These are phyloP conservation scores for Solanum hybrid DNA, from an alignment of 305 asterid genomes.

Conservation along the genomic window DNA sequence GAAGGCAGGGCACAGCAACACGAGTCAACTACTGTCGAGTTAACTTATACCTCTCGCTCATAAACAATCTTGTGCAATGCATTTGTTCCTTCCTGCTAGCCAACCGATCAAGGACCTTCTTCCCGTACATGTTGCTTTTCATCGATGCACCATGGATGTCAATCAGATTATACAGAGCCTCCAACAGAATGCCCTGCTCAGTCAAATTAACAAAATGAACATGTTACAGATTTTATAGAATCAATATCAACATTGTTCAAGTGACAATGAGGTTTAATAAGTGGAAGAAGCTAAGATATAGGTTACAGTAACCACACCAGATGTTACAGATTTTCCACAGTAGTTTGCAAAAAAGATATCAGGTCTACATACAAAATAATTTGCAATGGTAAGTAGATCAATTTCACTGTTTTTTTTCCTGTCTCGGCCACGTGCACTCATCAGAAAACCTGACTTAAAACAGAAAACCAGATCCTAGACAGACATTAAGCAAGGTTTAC, in stretches of 20 bases:
- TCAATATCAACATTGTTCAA: not conserved
- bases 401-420: not conserved
- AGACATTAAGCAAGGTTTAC: not conserved
- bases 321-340: too few relatives aligned
- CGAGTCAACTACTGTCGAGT: not conserved
- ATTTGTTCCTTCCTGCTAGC: constrained; percentile 23
- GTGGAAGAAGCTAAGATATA: not conserved
- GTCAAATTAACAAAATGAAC: not conserved
- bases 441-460: not conserved
- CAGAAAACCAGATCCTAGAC: not conserved
- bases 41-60: not conserved
- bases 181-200: constrained; percentile 31
- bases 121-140: constrained; percentile 54
- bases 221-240: not conserved
- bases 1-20: not conserved
- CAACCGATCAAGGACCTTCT: constrained; percentile 47
- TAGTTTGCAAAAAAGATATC: too few relatives aligned
- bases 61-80: constrained; percentile 8
- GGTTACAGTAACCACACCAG: too few relatives aligned
- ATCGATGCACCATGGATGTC: constrained; percentile 27
- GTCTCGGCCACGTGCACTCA: not conserved
- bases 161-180: constrained; percentile 25
- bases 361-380: not conserved
- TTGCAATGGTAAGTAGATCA: not conserved
- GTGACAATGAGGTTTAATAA: not conserved